These are phyloP conservation scores for Amylostereum areolatum DNA, from an alignment of 1,284 basidiomycete genomes.

Conservation along the genomic window DNA sequence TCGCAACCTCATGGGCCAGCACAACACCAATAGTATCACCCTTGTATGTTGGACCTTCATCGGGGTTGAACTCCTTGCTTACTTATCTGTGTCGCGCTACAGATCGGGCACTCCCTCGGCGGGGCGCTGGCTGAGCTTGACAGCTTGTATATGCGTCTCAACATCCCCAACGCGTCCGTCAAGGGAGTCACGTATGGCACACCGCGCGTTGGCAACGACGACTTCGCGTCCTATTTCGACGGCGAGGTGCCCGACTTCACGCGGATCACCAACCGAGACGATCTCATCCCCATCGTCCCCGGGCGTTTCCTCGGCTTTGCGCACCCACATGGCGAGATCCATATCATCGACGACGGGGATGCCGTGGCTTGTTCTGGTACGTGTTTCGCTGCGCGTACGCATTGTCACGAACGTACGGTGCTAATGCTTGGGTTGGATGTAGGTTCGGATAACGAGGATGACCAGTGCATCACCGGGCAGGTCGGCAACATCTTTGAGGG, in stretches of 20 bases:
- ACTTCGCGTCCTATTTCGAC: constrained; percentile 27
- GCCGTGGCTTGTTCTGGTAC: constrained; percentile 26
- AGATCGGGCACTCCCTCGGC: constrained; percentile 35
- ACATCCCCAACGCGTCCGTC: constrained; percentile 28
- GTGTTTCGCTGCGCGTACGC: constrained; percentile 36
- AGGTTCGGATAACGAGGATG: constrained; percentile 24
- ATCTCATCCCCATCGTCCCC: constrained; percentile 34
- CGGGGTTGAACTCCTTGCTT: neutral
- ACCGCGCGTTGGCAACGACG: constrained; percentile 31
- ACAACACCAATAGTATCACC: constrained; percentile 29
- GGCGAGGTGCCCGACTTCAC: constrained; percentile 26
- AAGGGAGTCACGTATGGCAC: constrained; percentile 33
- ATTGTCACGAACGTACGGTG: constrained; percentile 47
- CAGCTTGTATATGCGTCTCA: constrained; percentile 27
- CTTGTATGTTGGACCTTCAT: constrained; percentile 19
- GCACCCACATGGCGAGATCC: constrained; percentile 31
- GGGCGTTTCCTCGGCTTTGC: constrained; percentile 32
- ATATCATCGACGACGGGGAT: constrained; percentile 24
- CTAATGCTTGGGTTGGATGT: neutral
- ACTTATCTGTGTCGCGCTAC: neutral
- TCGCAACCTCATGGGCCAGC: constrained; percentile 25
- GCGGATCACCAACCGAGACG: constrained; percentile 31
- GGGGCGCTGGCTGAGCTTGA: constrained; percentile 35
- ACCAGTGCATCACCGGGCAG: constrained; percentile 14
- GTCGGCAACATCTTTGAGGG: constrained; percentile 17